Conservation (phyloP, 495 filamentous ascomycete genomes). For the Chaetomium fimeti region DNA sequence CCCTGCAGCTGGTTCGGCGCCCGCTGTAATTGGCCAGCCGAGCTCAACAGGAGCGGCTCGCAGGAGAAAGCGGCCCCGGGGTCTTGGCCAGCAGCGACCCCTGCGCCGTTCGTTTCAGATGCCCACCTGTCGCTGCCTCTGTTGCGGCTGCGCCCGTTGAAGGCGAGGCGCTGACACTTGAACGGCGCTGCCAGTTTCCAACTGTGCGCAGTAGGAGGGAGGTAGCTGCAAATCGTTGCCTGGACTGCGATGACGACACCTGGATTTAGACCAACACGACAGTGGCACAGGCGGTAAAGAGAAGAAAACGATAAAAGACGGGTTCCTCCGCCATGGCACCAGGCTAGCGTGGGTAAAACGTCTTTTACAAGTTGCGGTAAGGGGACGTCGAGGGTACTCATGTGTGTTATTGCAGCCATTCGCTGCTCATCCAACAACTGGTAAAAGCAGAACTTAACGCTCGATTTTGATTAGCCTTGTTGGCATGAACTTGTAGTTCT, state of each 20-base stretch:
- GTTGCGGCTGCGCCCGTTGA: neutral
- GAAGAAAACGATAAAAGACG: conserved; percentile 1
- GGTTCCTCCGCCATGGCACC: neutral
- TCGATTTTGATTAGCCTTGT: neutral
- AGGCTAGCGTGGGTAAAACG: neutral
- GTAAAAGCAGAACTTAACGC: neutral
- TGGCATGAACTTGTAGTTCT: neutral
- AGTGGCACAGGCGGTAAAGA: neutral
- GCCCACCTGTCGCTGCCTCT: neutral
- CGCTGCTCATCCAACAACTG: neutral
- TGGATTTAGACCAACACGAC: neutral
- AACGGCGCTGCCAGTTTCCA: neutral
- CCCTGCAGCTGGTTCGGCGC: neutral
- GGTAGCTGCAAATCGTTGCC: neutral
- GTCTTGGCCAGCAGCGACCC: conserved; percentile 15
- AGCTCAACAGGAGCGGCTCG: neutral
- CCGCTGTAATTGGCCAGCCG: neutral
- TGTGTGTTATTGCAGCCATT: neutral
- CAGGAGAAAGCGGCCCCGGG: conserved; percentile 3
- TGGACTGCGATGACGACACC: neutral
- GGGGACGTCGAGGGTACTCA: neutral
- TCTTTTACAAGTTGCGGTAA: neutral
- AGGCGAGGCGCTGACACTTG: neutral
- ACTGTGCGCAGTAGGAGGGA: neutral
- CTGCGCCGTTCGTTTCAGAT: conserved; percentile 21